phyloP scores from a whole-genome alignment of 1,284 basidiomycete genomes.

The Lentinus polychrous region DNA sequence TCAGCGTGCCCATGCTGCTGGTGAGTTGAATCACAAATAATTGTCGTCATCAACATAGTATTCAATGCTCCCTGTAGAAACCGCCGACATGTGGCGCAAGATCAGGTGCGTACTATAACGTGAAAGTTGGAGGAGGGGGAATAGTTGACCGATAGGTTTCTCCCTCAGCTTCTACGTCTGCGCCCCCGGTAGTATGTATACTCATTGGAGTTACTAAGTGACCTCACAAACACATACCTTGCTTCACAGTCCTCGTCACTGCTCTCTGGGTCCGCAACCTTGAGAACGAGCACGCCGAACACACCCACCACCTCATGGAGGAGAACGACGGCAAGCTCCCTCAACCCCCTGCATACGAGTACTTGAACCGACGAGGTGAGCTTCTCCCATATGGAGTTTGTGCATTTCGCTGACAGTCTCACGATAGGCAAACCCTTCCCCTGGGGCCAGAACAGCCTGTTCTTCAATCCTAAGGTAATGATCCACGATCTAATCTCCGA shows the following conservation, averaged over 20 bases:
- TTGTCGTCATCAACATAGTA: not conserved
- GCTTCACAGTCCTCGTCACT: constrained; percentile 48
- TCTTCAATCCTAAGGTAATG: constrained; percentile 71
- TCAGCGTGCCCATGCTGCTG: constrained; percentile 60
- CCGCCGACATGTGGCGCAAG: constrained; percentile 77
- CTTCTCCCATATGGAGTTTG: not conserved
- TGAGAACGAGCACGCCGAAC: constrained; percentile 68
- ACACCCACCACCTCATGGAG: constrained; percentile 63
- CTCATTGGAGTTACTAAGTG: constrained; percentile 3
- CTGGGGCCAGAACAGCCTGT: constrained; percentile 76
- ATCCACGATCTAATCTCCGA: not conserved
- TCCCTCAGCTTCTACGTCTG: constrained; percentile 63
- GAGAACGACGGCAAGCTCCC: constrained; percentile 75
- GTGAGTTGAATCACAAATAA: constrained; percentile 29
- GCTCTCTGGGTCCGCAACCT: constrained; percentile 69
- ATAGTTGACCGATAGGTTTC: not conserved
- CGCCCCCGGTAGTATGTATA: constrained; percentile 58
- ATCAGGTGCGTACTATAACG: constrained; percentile 53
- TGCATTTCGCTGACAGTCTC: not conserved
- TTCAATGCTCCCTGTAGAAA: constrained; percentile 38
- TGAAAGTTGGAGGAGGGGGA: not conserved
- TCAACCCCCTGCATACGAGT: constrained; percentile 64
- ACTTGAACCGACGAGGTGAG: constrained; percentile 60
- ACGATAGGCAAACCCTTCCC: constrained; percentile 59
- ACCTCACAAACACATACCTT: constrained; percentile 3